Conservation (phyloP, 495 filamentous ascomycete genomes). For the Hypoxylon rickii region DNA sequence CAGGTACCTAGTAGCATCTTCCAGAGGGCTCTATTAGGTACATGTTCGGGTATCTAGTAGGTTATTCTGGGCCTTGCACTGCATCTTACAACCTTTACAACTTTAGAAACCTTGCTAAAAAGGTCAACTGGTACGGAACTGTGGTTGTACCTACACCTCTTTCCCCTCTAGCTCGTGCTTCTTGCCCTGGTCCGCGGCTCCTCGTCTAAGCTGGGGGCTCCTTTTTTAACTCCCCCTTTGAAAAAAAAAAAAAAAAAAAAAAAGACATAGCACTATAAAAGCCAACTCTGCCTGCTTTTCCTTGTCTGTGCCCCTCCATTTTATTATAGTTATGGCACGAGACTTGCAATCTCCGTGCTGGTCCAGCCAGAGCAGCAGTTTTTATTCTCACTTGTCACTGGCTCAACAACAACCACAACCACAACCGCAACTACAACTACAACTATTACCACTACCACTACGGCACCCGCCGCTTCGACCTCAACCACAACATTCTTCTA, state of each 20-base stretch:
- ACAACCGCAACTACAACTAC: too few species aligned
- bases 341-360: constrained; percentile 46
- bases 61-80: constrained; percentile 30
- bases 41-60: constrained; percentile 24
- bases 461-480: constrained; percentile 2
- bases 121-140: too few species aligned
- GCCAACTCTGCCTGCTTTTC: constrained; percentile 46
- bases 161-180: constrained; percentile 25
- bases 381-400: constrained; percentile 20
- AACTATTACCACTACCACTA: constrained; percentile 24
- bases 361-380: constrained; percentile 44
- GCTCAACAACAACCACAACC: constrained; percentile 23
- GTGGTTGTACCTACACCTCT: constrained; percentile 15
- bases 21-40: constrained; percentile 6
- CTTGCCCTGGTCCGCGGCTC: constrained; percentile 34
- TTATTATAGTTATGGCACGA: constrained; percentile 48
- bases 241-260: constrained; percentile 24
- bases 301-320: constrained; percentile 46
- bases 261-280: constrained; percentile 47
- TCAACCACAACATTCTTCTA: too few species aligned
- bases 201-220: constrained; percentile 32
- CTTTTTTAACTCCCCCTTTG: constrained; percentile 31
- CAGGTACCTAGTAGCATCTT: not conserved
- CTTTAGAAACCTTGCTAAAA: constrained; percentile 31
- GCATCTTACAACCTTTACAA: constrained; percentile 38